These are phyloP conservation scores for Teunomyces barrocoloradensis DNA, from an alignment of 805 yeast species.

Conservation along the genomic window DNA sequence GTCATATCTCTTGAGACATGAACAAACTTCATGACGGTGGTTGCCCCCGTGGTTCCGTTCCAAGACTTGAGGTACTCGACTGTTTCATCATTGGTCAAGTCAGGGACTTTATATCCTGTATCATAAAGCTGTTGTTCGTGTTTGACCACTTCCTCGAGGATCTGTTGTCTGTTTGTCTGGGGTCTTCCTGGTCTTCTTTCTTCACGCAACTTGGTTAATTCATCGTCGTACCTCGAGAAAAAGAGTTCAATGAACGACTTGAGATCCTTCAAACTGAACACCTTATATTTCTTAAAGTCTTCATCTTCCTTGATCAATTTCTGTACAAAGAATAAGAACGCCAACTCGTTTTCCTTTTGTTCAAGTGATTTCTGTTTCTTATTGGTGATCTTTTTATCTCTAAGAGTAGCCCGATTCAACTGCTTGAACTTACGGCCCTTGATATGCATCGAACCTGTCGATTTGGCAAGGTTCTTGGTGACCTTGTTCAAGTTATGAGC, in stretches of 20 bases:
- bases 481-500: conserved; percentile 68
- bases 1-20: conserved; percentile 29
- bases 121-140: conserved; percentile 60
- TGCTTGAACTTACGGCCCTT: conserved; percentile 87
- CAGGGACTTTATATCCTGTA: conserved; percentile 73
- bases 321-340: conserved; percentile 59
- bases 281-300: conserved; percentile 28
- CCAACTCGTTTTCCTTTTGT: conserved; percentile 57
- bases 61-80: conserved; percentile 64
- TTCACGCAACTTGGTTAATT: conserved; percentile 56
- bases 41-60: conserved; percentile 82
- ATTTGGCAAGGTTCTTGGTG: conserved; percentile 53
- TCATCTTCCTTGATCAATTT: conserved; percentile 41
- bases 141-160: conserved; percentile 59
- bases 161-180: conserved; percentile 63
- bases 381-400: conserved; percentile 68
- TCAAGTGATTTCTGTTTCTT: conserved; percentile 58
- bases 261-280: conserved; percentile 57
- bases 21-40: conserved; percentile 57
- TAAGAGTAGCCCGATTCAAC: conserved; percentile 77
- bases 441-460: conserved; percentile 69
- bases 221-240: conserved; percentile 72
- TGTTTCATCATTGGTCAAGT: conserved; percentile 57
- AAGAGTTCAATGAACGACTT: conserved; percentile 58
- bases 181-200: conserved; percentile 90